These are phyloP conservation scores for Artemisia argyi DNA, from an alignment of 129 eudicot species.

Conservation along the genomic window DNA sequence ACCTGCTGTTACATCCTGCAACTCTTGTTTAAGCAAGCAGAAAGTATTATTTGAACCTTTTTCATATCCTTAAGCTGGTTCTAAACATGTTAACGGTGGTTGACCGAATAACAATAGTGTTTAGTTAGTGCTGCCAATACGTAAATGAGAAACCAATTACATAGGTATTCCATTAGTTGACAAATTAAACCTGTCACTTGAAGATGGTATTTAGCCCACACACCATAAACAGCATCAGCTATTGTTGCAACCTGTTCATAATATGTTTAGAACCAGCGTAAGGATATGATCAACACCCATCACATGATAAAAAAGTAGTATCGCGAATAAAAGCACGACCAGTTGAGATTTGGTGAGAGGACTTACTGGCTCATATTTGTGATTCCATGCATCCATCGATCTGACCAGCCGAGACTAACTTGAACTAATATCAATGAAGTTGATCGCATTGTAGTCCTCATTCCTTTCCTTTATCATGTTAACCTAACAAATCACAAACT, in stretches of 20 bases:
- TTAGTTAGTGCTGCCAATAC: neutral
- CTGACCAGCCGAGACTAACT: neutral
- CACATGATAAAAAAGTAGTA: neutral
- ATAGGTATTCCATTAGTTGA: too few species aligned
- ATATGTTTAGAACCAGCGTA: neutral
- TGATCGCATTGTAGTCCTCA: conserved; percentile 55
- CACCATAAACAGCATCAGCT: conserved; percentile 81
- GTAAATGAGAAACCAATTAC: too few species aligned
- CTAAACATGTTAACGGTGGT: conserved; percentile 75
- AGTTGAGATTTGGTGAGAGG: neutral
- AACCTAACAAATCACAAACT: conserved; percentile 49
- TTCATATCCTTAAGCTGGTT: conserved; percentile 66
- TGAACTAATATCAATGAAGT: conserved; percentile 79
- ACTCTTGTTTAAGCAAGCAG: too few species aligned
- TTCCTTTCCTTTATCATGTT: conserved; percentile 82
- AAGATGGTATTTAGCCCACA: conserved; percentile 95
- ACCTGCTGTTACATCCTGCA: too few species aligned
- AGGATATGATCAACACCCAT: conserved; percentile 1
- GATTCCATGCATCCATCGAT: conserved; percentile 69
- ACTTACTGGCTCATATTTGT: conserved; percentile 92
- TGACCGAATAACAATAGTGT: conserved; percentile 28
- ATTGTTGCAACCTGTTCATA: conserved; percentile 74
- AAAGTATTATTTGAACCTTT: too few species aligned
- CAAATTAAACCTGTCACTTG: conserved; percentile 61
- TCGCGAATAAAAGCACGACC: neutral